A percentile compares a stretch with the other conserved stretches of the same genome.
phyloP scores from a whole-genome alignment of 192 early-diverging fungal genomes.

The Gonapodya sp. region DNA sequence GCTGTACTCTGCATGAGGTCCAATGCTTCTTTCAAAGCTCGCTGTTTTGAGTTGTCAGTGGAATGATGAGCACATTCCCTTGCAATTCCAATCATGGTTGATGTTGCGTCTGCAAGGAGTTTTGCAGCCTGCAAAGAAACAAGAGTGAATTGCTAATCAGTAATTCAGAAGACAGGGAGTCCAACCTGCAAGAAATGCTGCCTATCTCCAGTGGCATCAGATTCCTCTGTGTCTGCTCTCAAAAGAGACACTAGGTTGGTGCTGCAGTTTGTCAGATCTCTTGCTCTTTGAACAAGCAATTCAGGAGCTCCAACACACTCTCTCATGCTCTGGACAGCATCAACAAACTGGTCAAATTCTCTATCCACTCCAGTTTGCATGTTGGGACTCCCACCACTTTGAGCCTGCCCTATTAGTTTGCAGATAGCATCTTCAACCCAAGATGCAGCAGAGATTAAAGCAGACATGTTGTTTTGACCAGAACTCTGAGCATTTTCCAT shows the following conservation, averaged over 20 bases:
- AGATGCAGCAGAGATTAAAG: constrained; percentile 10
- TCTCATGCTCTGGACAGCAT: constrained; percentile 25
- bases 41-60: constrained; percentile 8
- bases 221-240: constrained; percentile 24
- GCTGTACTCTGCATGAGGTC: background rate
- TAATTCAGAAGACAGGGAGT: background rate
- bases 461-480: constrained; percentile 33
- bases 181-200: background rate
- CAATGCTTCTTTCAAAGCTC: constrained; percentile 9
- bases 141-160: background rate
- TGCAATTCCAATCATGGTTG: constrained; percentile 10
- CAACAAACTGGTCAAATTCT: constrained; percentile 32
- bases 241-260: constrained; percentile 40
- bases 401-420: background rate
- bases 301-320: constrained; percentile 28
- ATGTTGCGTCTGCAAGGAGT: constrained; percentile 8
- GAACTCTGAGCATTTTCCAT: constrained; percentile 35
- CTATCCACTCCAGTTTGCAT: constrained; percentile 28
- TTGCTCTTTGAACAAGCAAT: constrained; percentile 30
- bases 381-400: background rate
- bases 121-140: constrained; percentile 28
- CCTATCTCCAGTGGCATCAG: constrained; percentile 19
- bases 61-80: constrained; percentile 7
- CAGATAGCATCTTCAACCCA: background rate
- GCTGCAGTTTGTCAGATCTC: constrained; percentile 31